Evolutionary conservation across 1,139 yeast genomes (phyloP), one percentile per base, ranked within the genome.

Genomic region (Scheffersomyces parashehatae): DNA sequence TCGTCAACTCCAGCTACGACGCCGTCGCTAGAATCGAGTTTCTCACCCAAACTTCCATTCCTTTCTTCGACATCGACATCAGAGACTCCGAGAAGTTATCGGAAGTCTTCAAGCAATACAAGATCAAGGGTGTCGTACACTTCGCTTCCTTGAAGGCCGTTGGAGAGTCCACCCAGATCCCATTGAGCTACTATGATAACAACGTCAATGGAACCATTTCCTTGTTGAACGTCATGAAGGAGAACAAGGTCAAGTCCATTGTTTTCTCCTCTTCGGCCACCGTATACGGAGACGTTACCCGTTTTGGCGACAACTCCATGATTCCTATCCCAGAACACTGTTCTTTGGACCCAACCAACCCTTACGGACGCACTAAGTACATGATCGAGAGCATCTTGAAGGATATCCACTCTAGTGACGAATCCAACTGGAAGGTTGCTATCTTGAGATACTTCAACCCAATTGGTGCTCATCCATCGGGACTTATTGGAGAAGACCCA

Each of bases 61-160:
- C 85, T 4, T 85, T 85, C 56, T 73, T 69, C 65, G 64, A 83
- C 41, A 79, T 79, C 36, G 91, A 86, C 59, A 64, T 85, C 43
- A 70, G 79, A 47, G 82, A 83, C 59, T 59, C 65, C 35, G 77
- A 68, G 1, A 74, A 67, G 14, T 69, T 84, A 47, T 62, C 66
- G 36, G 55, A 62, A 42, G 78, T 85, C 5, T 82, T 86, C 58
- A 52, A 66, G 37, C 59, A 68, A 38, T 77, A 77, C 64, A 67
- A 72, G 5, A 76, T 87, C 49, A 65, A 70, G 31, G 79, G 88
- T 1, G 90, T 86, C 12, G 76, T 88, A 41, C 95, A 87, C 61
- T 86, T 87, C 67, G 95, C 95, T n/a, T 93, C 91, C 20, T 76
- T 87, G 58, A 87, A 87, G 63, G 93, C 95, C 2, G 95, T 87